Evolutionary conservation across 2,329 filamentous ascomycete species (phyloP).

Genomic region (Fusarium duplospermum): DNA sequence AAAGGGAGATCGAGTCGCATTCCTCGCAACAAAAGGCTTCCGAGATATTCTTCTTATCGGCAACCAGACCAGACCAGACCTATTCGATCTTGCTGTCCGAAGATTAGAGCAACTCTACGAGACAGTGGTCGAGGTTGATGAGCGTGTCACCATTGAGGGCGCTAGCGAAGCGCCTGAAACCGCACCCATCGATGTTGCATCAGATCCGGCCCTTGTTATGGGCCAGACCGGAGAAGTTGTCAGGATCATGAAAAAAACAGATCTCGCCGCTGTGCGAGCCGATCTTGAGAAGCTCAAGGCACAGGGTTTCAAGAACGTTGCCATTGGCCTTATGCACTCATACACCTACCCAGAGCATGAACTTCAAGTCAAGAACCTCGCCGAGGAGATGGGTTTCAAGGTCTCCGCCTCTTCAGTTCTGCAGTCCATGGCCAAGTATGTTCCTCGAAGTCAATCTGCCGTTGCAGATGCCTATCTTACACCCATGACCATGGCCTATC

Average conservation of each 20-base stretch:
- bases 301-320: slow-evolving; percentile 63
- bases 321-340: slow-evolving; percentile 78
- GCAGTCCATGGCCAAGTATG: slow-evolving; percentile 57
- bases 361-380: slow-evolving; percentile 49
- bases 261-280: slow-evolving; percentile 62
- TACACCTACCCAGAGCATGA: slow-evolving; percentile 72
- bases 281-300: slow-evolving; percentile 71
- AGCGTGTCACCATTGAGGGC: slow-evolving; percentile 79
- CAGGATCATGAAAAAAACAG: slow-evolving; percentile 71
- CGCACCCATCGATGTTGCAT: slow-evolving; percentile 58
- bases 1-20: slow-evolving; percentile 77
- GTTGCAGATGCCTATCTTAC: slow-evolving; percentile 58
- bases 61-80: slow-evolving; percentile 77
- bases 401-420: slow-evolving; percentile 53
- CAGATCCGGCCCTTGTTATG: slow-evolving; percentile 68
- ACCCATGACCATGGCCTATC: slow-evolving; percentile 52
- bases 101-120: slow-evolving; percentile 78
- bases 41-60: slow-evolving; percentile 78
- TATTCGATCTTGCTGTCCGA: slow-evolving; percentile 78
- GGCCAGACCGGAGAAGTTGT: slow-evolving; percentile 77
- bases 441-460: slow-evolving; percentile 57
- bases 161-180: slow-evolving; percentile 75
- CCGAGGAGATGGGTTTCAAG: slow-evolving; percentile 55
- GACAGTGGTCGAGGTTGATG: slow-evolving; percentile 78
- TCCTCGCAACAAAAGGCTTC: slow-evolving; percentile 79